Evolutionary conservation across 2,329 filamentous ascomycete genomes (phyloP).

Genomic region (Fusarium sublunatum): DNA sequence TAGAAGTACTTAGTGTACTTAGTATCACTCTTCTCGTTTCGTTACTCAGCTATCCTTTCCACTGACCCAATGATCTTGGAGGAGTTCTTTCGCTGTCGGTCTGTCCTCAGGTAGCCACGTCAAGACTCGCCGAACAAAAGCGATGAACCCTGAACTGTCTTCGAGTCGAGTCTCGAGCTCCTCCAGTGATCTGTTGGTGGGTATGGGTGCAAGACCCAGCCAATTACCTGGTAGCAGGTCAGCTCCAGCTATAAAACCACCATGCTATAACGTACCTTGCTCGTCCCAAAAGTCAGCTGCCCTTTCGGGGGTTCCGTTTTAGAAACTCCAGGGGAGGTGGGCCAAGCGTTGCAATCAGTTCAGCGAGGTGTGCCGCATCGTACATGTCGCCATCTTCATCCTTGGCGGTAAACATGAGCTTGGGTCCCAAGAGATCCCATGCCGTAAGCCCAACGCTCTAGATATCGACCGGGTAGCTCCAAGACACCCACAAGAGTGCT

Average conservation of each 20-base stretch:
- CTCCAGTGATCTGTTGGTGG: constrained; percentile 29
- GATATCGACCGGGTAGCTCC: constrained; percentile 46
- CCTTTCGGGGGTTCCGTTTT: constrained; percentile 17
- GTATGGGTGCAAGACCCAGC: constrained; percentile 39
- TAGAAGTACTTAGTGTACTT: too few species aligned
- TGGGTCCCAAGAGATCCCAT: constrained; percentile 42
- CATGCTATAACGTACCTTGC: constrained; percentile 24
- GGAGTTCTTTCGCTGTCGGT: constrained; percentile 41
- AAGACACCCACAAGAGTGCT: constrained; percentile 35
- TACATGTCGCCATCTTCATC: constrained; percentile 39
- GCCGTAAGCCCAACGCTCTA: constrained; percentile 47
- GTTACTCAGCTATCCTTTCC: neutral
- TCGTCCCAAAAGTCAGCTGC: constrained; percentile 42
- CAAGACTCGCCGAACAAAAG: constrained; percentile 39
- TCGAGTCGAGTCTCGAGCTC: constrained; percentile 32
- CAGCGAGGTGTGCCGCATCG: constrained; percentile 40
- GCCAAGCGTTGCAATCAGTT: constrained; percentile 43
- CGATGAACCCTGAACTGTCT: constrained; percentile 34
- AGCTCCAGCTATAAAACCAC: neutral
- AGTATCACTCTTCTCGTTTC: too few species aligned
- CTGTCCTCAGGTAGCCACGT: constrained; percentile 38
- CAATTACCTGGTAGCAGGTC: constrained; percentile 31
- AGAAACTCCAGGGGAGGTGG: constrained; percentile 38
- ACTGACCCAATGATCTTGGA: constrained; percentile 40
- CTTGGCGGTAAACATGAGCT: constrained; percentile 33